Percentiles rank a stretch among this genome's conserved stretches.
These are phyloP conservation scores for Boletus barrowsii DNA, from an alignment of 768 basidiomycete species.

Conservation along the genomic window DNA sequence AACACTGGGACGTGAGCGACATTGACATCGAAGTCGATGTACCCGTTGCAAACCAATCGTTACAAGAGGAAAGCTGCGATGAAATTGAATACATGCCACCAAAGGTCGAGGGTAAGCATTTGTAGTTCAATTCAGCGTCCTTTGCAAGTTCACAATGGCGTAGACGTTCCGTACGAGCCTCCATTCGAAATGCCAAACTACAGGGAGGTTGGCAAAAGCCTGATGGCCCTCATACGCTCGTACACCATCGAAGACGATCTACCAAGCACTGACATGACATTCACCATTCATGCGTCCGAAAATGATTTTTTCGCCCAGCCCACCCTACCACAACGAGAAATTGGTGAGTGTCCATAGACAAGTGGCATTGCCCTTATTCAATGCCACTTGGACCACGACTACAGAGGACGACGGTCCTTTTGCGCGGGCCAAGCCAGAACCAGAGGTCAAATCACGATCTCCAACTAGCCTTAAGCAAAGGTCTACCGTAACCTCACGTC, in stretches of 20 bases:
- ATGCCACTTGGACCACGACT: not conserved
- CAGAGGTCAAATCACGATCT: constrained; percentile 9
- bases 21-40: constrained; percentile 35
- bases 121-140: not conserved
- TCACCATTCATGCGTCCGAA: constrained; percentile 20
- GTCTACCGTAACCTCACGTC: constrained; percentile 3
- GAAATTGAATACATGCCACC: constrained; percentile 59
- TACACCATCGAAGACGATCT: constrained; percentile 34
- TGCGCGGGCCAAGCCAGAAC: constrained; percentile 9
- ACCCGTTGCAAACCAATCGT: constrained; percentile 20
- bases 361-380: not conserved
- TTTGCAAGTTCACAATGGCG: not conserved
- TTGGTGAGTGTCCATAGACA: constrained; percentile 18
- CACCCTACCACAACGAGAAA: constrained; percentile 17
- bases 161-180: constrained; percentile 44
- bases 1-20: constrained; percentile 78
- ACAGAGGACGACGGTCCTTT: constrained; percentile 32
- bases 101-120: constrained; percentile 43
- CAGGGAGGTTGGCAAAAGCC: constrained; percentile 35
- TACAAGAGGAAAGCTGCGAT: constrained; percentile 35
- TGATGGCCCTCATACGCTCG: constrained; percentile 38
- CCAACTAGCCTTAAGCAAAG: not conserved
- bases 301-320: constrained; percentile 19
- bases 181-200: constrained; percentile 52
- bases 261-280: constrained; percentile 15